These are phyloP conservation scores for Polyplosphaeria fusca DNA, from an alignment of 495 filamentous ascomycete genomes.

Conservation along the genomic window DNA sequence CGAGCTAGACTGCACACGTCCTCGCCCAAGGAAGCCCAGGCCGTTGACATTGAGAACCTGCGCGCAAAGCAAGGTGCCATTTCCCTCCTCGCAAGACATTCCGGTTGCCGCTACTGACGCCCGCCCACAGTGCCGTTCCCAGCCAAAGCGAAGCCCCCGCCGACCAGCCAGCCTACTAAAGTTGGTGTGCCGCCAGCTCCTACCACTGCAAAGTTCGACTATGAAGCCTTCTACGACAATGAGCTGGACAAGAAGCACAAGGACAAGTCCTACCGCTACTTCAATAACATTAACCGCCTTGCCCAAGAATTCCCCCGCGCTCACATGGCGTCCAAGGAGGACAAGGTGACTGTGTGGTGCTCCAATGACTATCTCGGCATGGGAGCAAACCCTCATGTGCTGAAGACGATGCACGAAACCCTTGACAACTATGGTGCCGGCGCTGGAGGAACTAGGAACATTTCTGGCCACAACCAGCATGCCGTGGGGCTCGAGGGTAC, in stretches of 20 bases:
- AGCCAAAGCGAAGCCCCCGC: constrained; percentile 20
- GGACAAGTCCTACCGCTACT: constrained; percentile 99
- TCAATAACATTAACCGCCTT: constrained; percentile 99
- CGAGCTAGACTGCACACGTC: constrained; percentile 81
- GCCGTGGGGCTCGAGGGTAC: constrained; percentile 80
- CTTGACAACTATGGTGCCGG: constrained; percentile 93
- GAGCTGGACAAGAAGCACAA: constrained; percentile 99
- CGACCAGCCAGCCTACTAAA: constrained; percentile 18
- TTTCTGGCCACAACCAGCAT: constrained; percentile 95
- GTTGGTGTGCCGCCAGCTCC: constrained; percentile 42
- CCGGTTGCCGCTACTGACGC: constrained; percentile 1
- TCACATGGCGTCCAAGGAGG: constrained; percentile 79
- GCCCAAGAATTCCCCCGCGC: constrained; percentile 95
- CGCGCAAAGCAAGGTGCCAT: constrained; percentile 49
- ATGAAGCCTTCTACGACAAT: constrained; percentile 79
- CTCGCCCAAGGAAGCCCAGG: constrained; percentile 64
- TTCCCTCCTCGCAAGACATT: neutral
- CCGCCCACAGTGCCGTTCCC: constrained; percentile 29
- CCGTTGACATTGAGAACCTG: constrained; percentile 62
- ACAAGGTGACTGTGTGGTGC: constrained; percentile 97
- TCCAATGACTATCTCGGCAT: constrained; percentile 98
- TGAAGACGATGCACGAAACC: constrained; percentile 90
- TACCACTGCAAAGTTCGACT: constrained; percentile 67
- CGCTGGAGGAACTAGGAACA: constrained; percentile 93
- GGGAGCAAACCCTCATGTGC: constrained; percentile 83